Evolutionary conservation across 805 yeast species (phyloP).

Genomic region (Spathaspora sp.): DNA sequence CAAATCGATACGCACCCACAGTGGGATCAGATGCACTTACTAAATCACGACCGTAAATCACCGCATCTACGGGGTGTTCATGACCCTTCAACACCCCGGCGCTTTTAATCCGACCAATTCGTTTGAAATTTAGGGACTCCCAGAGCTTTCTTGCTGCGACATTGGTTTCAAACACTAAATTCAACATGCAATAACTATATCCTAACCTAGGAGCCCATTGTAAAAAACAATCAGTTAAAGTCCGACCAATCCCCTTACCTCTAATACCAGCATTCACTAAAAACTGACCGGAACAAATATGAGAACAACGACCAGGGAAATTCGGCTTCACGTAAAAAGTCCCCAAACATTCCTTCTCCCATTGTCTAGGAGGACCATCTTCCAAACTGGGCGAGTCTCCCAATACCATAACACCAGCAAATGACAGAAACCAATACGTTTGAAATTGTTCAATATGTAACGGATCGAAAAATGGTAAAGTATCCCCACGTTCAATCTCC

Average conservation of each 20-base stretch:
- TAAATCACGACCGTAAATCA: slow-evolving; percentile 79
- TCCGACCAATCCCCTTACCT: slow-evolving; percentile 86
- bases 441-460: slow-evolving; percentile 73
- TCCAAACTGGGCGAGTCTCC: slow-evolving; percentile 59
- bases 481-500: slow-evolving; percentile 87
- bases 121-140: slow-evolving; percentile 70
- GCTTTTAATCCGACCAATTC: slow-evolving; percentile 77
- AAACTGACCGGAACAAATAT: slow-evolving; percentile 86
- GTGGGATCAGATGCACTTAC: slow-evolving; percentile 51
- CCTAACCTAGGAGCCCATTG: slow-evolving; percentile 93
- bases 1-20: slow-evolving; percentile 59
- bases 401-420: slow-evolving; percentile 74
- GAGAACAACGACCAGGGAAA: slow-evolving; percentile 90
- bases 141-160: slow-evolving; percentile 76
- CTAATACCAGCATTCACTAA: slow-evolving; percentile 90
- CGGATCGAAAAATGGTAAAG: slow-evolving; percentile 82
- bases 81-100: slow-evolving; percentile 87
- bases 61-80: slow-evolving; percentile 81
- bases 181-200: slow-evolving; percentile 78
- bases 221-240: slow-evolving; percentile 75
- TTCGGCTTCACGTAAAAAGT: slow-evolving; percentile 81
- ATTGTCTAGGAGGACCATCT: slow-evolving; percentile 48
- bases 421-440: slow-evolving; percentile 83
- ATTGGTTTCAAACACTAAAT: slow-evolving; percentile 85
- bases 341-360: slow-evolving; percentile 94